Evolutionary conservation across 2,329 filamentous ascomycete genomes (phyloP).

Genomic region (Cordyceps javanica): DNA sequence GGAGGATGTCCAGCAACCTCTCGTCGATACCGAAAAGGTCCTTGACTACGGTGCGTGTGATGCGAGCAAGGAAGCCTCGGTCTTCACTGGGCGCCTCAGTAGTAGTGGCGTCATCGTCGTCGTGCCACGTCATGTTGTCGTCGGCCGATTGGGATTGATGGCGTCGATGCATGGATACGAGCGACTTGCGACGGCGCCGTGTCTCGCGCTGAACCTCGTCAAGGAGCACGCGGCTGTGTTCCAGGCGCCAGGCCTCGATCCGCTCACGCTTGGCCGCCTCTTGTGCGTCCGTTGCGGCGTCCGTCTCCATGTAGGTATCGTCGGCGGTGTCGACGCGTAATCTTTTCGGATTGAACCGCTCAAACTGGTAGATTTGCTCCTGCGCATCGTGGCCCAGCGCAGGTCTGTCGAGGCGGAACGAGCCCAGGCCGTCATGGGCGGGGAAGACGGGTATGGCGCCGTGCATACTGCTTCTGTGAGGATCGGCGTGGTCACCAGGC

Average conservation of each 20-base stretch:
- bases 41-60: slow-evolving; percentile 80
- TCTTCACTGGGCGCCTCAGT: slow-evolving; percentile 41
- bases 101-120: slow-evolving; percentile 37
- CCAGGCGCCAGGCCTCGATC: slow-evolving; percentile 87
- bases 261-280: slow-evolving; percentile 72
- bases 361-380: slow-evolving; percentile 84
- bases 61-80: slow-evolving; percentile 70
- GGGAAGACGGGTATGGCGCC: slow-evolving; percentile 66
- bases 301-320: slow-evolving; percentile 37
- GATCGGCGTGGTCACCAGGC: slow-evolving; percentile 26
- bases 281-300: slow-evolving; percentile 26
- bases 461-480: slow-evolving; percentile 30
- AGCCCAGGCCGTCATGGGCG: slow-evolving; percentile 84
- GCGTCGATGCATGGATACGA: slow-evolving; percentile 37
- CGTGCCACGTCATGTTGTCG: slow-evolving; percentile 46
- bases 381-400: slow-evolving; percentile 55
- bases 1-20: slow-evolving; percentile 72
- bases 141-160: slow-evolving; percentile 25
- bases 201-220: slow-evolving; percentile 90
- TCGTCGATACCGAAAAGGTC: slow-evolving; percentile 92
- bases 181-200: slow-evolving; percentile 57
- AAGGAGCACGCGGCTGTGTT: slow-evolving; percentile 78
- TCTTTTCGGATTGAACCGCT: slow-evolving; percentile 71
- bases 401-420: slow-evolving; percentile 63
- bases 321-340: slow-evolving; percentile 49